phyloP scores from a whole-genome alignment of 106 monocot genomes.

The Phalaenopsis equestris region DNA sequence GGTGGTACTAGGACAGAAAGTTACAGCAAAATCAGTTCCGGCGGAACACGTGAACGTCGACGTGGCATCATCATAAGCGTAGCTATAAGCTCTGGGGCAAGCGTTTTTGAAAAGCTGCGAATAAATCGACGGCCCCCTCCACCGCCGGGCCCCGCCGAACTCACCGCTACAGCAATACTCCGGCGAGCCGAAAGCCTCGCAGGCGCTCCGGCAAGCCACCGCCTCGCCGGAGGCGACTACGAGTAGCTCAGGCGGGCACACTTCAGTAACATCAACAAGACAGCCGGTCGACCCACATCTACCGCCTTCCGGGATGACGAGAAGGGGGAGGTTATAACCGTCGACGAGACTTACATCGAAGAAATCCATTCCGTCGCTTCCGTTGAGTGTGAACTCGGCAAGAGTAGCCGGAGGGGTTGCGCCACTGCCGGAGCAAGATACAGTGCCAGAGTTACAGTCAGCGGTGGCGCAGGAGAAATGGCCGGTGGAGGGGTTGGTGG shows the following conservation, averaged over 20 bases:
- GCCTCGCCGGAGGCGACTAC: conserved; percentile 15
- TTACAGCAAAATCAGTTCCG: conserved; percentile 33
- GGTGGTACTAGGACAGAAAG: conserved; percentile 44
- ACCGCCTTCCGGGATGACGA: conserved; percentile 16
- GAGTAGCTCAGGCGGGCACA: conserved; percentile 31
- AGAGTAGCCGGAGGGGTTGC: conserved; percentile 39
- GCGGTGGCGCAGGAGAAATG: conserved; percentile 32
- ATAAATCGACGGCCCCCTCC: conserved; percentile 45
- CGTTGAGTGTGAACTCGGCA: conserved; percentile 49
- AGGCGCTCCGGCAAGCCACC: conserved; percentile 54
- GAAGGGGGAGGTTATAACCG: conserved; percentile 46
- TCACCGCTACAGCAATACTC: conserved; percentile 81
- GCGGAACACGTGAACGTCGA: conserved; percentile 67
- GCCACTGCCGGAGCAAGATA: conserved; percentile 35
- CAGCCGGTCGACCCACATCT: conserved; percentile 36
- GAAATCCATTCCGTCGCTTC: conserved; percentile 32
- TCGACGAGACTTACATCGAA: conserved; percentile 68
- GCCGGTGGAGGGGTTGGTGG: conserved; percentile 11
- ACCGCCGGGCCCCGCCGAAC: conserved; percentile 38
- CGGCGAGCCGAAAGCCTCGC: conserved; percentile 63
- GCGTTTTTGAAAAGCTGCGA: conserved; percentile 68
- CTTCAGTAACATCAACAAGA: conserved; percentile 26
- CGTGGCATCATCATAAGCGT: conserved; percentile 70
- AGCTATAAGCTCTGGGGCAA: conserved; percentile 74
- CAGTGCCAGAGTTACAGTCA: conserved; percentile 32